Conservation (phyloP, 495 filamentous ascomycete genomes). For the Margaritispora aquatica region DNA sequence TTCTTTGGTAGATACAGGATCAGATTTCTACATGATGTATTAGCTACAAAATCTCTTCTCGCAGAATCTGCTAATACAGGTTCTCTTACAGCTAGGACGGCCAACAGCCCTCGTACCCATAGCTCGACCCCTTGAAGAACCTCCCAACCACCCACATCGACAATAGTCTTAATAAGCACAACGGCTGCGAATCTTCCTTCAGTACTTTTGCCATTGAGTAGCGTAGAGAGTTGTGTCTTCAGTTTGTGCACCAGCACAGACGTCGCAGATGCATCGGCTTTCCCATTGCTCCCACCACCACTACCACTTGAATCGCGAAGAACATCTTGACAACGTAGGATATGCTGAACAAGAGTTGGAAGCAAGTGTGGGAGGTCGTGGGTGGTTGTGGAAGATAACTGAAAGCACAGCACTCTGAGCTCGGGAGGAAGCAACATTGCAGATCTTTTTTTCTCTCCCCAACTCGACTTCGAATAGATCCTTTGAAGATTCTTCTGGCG, state of each 20-base stretch:
- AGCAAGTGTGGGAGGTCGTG: slow-evolving; percentile 58
- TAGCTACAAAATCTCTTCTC: too few species aligned
- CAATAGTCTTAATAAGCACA: slow-evolving; percentile 68
- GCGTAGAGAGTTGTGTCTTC: slow-evolving; percentile 66
- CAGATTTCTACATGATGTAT: slow-evolving; percentile 52
- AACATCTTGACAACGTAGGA: slow-evolving; percentile 52
- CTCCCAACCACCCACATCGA: slow-evolving; percentile 79
- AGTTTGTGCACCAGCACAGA: slow-evolving; percentile 67
- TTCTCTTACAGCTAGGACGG: slow-evolving; percentile 56
- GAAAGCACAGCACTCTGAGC: slow-evolving; percentile 60
- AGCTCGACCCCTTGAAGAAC: slow-evolving; percentile 59
- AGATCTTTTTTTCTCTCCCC: neutral
- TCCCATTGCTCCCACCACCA: slow-evolving; percentile 34
- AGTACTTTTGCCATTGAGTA: slow-evolving; percentile 63
- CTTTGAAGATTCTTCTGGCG: too few species aligned
- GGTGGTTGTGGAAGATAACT: slow-evolving; percentile 55
- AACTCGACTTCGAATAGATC: neutral
- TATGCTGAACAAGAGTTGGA: slow-evolving; percentile 52
- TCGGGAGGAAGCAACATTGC: slow-evolving; percentile 23
- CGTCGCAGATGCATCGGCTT: slow-evolving; percentile 50
- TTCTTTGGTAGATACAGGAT: slow-evolving; percentile 64
- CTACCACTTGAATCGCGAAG: slow-evolving; percentile 44
- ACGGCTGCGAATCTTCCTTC: slow-evolving; percentile 73
- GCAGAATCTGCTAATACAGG: too few species aligned
- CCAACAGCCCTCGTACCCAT: slow-evolving; percentile 68